A percentile compares a stretch with the other conserved stretches of the same genome.
Conservation (phyloP, 805 yeast species). For the Yarrowia sp. region DNA sequence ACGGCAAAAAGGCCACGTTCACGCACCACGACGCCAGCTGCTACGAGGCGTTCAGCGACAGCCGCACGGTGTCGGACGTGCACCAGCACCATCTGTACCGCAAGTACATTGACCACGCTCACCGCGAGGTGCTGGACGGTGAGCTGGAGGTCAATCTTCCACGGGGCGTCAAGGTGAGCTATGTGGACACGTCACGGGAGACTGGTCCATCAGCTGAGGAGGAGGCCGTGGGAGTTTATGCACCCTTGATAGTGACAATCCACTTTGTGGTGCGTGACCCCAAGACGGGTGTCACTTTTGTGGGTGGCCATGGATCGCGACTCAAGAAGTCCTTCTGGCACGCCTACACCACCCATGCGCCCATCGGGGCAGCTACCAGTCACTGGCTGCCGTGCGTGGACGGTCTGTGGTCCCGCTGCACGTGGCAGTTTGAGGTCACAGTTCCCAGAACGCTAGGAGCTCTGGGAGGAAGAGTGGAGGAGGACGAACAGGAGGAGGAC, state of each 20-base stretch:
- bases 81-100: conserved; percentile 67
- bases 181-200: conserved; percentile 51
- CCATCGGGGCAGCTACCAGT: conserved; percentile 79
- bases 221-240: conserved; percentile 56
- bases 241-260: conserved; percentile 75
- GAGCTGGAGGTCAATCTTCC: conserved; percentile 72
- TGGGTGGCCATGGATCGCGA: conserved; percentile 61
- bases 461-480: conserved; percentile 49
- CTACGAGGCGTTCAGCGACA: conserved; percentile 47
- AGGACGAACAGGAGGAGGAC: conserved; percentile 18
- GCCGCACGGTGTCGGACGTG: conserved; percentile 45
- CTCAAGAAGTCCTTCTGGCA: conserved; percentile 67
- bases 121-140: conserved; percentile 63
- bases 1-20: conserved; percentile 63
- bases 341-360: conserved; percentile 83
- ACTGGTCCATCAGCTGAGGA: conserved; percentile 41
- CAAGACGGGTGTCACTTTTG: conserved; percentile 76
- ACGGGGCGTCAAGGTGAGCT: conserved; percentile 64
- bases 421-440: conserved; percentile 91
- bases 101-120: conserved; percentile 60
- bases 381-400: conserved; percentile 99
- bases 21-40: conserved; percentile 62
- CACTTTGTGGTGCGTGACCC: conserved; percentile 71
- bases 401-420: conserved; percentile 81
- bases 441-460: conserved; percentile 82